Evolutionary conservation across 2,329 filamentous ascomycete species (phyloP), one percentile per base, ranked within the genome.

Genomic region (Pseudopyrenochaeta lycopersici): DNA sequence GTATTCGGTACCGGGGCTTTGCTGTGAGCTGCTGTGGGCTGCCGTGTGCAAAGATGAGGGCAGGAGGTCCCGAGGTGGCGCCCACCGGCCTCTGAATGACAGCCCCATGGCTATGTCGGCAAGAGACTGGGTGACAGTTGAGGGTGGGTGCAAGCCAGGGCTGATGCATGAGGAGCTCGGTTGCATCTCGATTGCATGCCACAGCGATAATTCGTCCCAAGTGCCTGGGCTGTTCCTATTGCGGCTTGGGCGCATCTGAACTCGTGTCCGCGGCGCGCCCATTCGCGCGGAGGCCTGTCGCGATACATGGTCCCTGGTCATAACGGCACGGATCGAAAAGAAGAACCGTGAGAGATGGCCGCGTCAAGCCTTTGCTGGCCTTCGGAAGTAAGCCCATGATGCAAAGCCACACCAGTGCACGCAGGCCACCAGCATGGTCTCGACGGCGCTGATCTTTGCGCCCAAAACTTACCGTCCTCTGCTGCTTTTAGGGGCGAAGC

Each of bases 141-240:
- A 54, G 53, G 57, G 58, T 62, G 58, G 62, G 44, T 44, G 30
- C 30, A 12, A 39, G 51, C 50, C 54, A 52, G 55, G 58, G 52
- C 44, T 44, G 56, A 49, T 57, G 60, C 53, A 58, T 54, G 51
- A 55, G 56, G 35, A 49, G 49, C 55, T 60, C 57, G 64, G 64
- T 58, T 60, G 60, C 63, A 66, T 68, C 63, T 65, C 64, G 64
- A 68, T 68, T 57, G 60, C 54, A 57, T 47, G 46, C 50, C 44
- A 47, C 56, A 43, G 49, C 55, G 56, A 56, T 65, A 59, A 64
- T 62, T 66, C 52, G 60, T 53, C 47, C 60, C 58, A 52, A n/a
- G 27, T 20, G 27, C 47, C 50, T 56, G 62, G 62, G 58, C 61
- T 57, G 56, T 30, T 52, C 59, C 56, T 40, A 15, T 54, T 54